Percentiles rank a stretch among this genome's conserved stretches.
phyloP scores from a whole-genome alignment of 2,329 filamentous ascomycete genomes.

The Colletotrichum sp. region DNA sequence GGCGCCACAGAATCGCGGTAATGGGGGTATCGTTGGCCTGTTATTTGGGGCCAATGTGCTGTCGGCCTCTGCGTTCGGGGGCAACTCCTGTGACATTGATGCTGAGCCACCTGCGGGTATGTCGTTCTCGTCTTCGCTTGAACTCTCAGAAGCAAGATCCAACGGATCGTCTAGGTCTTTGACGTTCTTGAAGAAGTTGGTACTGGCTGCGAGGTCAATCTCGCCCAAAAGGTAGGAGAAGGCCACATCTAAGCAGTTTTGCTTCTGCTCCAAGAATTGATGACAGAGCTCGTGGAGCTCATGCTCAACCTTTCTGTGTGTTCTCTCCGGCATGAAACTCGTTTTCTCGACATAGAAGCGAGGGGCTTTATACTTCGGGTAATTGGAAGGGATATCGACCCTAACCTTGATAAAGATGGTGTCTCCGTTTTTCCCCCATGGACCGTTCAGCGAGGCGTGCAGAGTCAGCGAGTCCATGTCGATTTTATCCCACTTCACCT shows the following conservation, averaged over 20 bases:
- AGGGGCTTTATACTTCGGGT: slow-evolving; percentile 62
- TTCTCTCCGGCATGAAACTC: slow-evolving; percentile 63
- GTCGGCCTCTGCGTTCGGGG: slow-evolving; percentile 57
- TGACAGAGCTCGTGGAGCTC: slow-evolving; percentile 62
- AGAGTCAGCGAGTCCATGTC: slow-evolving; percentile 66
- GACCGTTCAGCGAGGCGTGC: slow-evolving; percentile 66
- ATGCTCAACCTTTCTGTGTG: slow-evolving; percentile 55
- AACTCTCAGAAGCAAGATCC: slow-evolving; percentile 75
- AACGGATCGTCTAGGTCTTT: slow-evolving; percentile 65
- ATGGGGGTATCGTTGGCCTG: slow-evolving; percentile 58
- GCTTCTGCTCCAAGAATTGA: slow-evolving; percentile 59
- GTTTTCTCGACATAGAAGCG: slow-evolving; percentile 67
- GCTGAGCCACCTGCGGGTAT: slow-evolving; percentile 58
- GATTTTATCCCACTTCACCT: slow-evolving; percentile 68
- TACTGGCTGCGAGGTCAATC: slow-evolving; percentile 64
- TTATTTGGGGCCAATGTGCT: slow-evolving; percentile 57
- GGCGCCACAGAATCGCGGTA: slow-evolving; percentile 64
- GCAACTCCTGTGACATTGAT: slow-evolving; percentile 67
- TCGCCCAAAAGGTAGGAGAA: slow-evolving; percentile 70
- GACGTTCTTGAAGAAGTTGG: slow-evolving; percentile 67
- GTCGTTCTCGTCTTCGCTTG: slow-evolving; percentile 76
- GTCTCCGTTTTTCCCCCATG: slow-evolving; percentile 63
- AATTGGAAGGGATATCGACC: slow-evolving; percentile 63
- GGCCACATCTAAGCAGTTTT: slow-evolving; percentile 66
- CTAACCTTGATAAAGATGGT: slow-evolving; percentile 67